A percentile compares a stretch with the other conserved stretches of the same genome.
Evolutionary conservation across 2,329 filamentous ascomycete species (phyloP).

Genomic region (Diaporthe eres): DNA sequence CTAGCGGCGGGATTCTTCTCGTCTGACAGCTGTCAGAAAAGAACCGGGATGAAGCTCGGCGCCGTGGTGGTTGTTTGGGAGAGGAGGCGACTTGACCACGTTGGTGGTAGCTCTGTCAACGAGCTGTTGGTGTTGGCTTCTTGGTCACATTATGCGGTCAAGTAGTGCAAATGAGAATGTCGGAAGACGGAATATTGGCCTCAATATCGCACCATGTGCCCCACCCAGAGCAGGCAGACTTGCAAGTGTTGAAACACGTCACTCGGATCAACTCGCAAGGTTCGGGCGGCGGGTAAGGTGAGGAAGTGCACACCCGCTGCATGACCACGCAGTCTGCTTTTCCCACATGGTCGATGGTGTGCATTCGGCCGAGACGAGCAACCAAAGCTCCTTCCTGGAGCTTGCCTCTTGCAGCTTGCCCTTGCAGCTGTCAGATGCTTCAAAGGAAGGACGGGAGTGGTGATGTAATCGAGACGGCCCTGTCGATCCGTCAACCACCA

Average conservation of each 20-base stretch:
- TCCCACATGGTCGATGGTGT: background rate
- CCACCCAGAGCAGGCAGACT: background rate
- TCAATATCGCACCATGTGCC: background rate
- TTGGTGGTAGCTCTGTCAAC: background rate
- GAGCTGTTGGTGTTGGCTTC: background rate
- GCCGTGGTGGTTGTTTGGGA: background rate
- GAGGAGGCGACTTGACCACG: background rate
- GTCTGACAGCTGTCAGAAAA: slow-evolving; percentile 18
- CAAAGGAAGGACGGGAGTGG: slow-evolving; percentile 12
- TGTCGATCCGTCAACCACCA: slow-evolving; percentile 17
- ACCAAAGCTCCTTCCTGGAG: background rate
- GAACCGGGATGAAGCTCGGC: background rate
- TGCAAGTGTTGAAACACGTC: background rate
- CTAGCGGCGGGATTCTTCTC: background rate
- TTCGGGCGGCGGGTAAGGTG: background rate
- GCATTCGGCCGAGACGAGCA: background rate
- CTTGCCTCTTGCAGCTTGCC: background rate
- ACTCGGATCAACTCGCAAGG: no score
- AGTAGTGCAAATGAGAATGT: background rate
- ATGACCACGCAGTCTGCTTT: background rate
- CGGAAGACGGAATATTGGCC: background rate
- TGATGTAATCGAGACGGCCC: slow-evolving; percentile 37
- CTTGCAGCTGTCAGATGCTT: slow-evolving; percentile 14
- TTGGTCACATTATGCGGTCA: background rate
- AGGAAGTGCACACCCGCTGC: background rate